Percentiles rank a stretch among this genome's conserved stretches.
Conservation (phyloP, 345 rosid genomes). For the Acer campestre region DNA sequence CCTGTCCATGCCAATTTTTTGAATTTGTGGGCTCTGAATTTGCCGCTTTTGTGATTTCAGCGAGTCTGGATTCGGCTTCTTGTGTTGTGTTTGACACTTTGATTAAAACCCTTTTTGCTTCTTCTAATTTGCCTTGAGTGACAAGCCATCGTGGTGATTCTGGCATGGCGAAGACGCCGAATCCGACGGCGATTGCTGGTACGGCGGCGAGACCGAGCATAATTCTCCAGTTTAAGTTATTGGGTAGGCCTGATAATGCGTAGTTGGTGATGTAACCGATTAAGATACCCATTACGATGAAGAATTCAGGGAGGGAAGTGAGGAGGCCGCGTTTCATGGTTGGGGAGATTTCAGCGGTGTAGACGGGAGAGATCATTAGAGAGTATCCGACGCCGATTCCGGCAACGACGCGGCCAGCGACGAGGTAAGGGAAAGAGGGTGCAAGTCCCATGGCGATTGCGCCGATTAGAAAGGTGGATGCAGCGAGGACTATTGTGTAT, state of each 20-base stretch:
- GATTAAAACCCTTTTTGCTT: conserved; percentile 54
- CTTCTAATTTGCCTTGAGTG: conserved; percentile 48
- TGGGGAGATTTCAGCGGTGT: conserved; percentile 63
- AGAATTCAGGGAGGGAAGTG: conserved; percentile 70
- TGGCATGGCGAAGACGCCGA: conserved; percentile 62
- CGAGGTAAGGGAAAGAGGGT: conserved; percentile 51
- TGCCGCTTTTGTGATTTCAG: conserved; percentile 47
- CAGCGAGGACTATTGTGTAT: conserved; percentile 66
- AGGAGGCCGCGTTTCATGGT: conserved; percentile 61
- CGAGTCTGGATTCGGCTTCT: conserved; percentile 55
- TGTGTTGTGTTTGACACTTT: conserved; percentile 44
- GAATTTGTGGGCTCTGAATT: not conserved
- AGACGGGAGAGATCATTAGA: conserved; percentile 68
- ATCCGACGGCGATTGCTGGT: conserved; percentile 48
- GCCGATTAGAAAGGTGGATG: conserved; percentile 54
- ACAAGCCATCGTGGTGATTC: conserved; percentile 84
- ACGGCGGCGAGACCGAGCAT: conserved; percentile 71
- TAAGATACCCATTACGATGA: conserved; percentile 64
- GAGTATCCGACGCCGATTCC: conserved; percentile 77
- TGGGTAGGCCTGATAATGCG: conserved; percentile 52
- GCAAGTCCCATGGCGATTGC: conserved; percentile 74
- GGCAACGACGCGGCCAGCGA: conserved; percentile 66
- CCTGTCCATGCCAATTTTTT: conserved; percentile 36
- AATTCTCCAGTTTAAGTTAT: conserved; percentile 54
- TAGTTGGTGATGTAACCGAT: conserved; percentile 65